Base-by-base conservation (phyloP, 257 asterid species). In the Solanum lignicaule region DNA sequence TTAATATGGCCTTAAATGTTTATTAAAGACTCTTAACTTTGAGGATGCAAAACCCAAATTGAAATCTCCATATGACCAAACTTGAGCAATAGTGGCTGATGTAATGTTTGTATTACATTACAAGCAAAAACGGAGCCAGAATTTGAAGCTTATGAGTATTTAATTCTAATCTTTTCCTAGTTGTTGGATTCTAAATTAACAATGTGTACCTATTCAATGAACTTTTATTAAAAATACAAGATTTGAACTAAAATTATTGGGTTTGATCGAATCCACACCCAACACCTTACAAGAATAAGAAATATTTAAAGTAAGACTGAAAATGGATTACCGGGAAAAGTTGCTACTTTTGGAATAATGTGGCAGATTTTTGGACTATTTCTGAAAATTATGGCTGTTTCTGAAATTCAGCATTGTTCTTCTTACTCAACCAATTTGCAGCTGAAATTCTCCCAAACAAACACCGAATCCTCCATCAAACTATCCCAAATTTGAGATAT, bases 51-150 rank as follows among this genome's bases (percentile, higher is more conserved):
- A 48, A 0, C 21, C 58, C 58, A 48, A 48, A 48, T 48, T 48
- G 21, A 48, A 48, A 48, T 48, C 58, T 48, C 58, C 58, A 5
- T 55, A 55, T 55, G 65, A 18, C n/a, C 65, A 55, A 55, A 55
- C n/a, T 55, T 55, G 65, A 60, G 69, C 69, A 23, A 60, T 3
- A 0, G 69, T 21, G 12, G 27, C 15, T 0, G 13, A 23, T 60
- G 12, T 60, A 60, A 9, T 23, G 69, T 23, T 60, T 4, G 69
- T 60, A 60, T 23, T 60, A 21, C 5, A 0, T 60, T 21, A 16
- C 9, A 16, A 52, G 20, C 7, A 14, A 14, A 14, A 0, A 52
- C 4, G 0, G 4, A 52, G 9, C 0, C 65, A 55, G 4, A 55
- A 55, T 52, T 52, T 52, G 23, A 18, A 18, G n/a, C 62, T 18